phyloP scores from a whole-genome alignment of 495 filamentous ascomycete species.

The Margaritispora aquatica region DNA sequence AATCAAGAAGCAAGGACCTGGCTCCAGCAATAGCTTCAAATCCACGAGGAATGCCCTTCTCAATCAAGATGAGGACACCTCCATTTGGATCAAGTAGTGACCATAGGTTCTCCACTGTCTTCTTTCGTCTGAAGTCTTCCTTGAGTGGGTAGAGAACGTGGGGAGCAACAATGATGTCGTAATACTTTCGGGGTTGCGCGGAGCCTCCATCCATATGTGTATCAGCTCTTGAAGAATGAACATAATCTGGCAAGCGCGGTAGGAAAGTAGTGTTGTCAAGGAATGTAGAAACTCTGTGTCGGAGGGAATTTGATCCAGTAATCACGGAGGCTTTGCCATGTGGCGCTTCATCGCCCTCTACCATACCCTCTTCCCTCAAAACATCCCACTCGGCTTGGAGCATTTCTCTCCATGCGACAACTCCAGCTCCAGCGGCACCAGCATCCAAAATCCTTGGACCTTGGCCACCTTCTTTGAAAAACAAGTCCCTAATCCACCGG shows the following conservation, averaged over 20 bases:
- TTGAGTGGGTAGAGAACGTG: constrained; percentile 69
- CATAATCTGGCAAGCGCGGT: constrained; percentile 84
- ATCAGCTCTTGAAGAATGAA: constrained; percentile 46
- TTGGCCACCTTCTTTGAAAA: constrained; percentile 56
- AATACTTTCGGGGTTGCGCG: constrained; percentile 61
- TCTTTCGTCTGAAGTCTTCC: constrained; percentile 68
- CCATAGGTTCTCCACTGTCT: constrained; percentile 82
- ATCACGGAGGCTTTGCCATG: constrained; percentile 44
- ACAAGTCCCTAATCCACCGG: constrained; percentile 66
- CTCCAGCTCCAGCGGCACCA: constrained; percentile 75
- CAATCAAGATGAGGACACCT: constrained; percentile 79
- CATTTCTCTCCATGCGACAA: constrained; percentile 80
- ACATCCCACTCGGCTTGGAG: constrained; percentile 72
- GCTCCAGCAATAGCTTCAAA: constrained; percentile 89
- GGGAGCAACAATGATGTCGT: constrained; percentile 84
- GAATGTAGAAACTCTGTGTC: constrained; percentile 67
- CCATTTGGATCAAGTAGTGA: constrained; percentile 75
- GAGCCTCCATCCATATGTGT: constrained; percentile 36
- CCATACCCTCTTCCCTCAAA: constrained; percentile 46
- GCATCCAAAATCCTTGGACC: constrained; percentile 77
- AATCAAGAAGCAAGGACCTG: constrained; percentile 66
- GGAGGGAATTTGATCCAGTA: constrained; percentile 46
- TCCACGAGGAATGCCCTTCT: constrained; percentile 86
- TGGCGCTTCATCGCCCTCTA: constrained; percentile 30
- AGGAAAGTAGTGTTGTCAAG: constrained; percentile 89